Conservation (phyloP, 1,139 yeast genomes). For the Yamadazyma atmosphaerica region DNA sequence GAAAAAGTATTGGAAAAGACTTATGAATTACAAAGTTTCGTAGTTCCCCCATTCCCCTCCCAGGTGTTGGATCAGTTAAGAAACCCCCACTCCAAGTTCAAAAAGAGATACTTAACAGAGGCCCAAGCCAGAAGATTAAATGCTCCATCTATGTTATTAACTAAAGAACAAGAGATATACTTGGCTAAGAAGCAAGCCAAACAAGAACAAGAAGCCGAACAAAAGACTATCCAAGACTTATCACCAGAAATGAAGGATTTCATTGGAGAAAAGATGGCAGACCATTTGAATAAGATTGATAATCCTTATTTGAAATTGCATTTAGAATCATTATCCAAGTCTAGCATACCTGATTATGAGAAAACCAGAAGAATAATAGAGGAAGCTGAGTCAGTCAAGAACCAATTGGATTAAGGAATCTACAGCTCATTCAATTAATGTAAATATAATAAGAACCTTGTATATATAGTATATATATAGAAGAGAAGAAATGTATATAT, state of each 20-base stretch:
- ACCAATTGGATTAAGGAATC: not conserved
- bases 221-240: conserved; percentile 47
- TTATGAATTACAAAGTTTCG: conserved; percentile 67
- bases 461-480: conserved; percentile 6
- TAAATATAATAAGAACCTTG: conserved; percentile 9
- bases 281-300: conserved; percentile 45
- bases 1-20: conserved; percentile 71
- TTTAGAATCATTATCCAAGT: conserved; percentile 39
- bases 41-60: conserved; percentile 66
- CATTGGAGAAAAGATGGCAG: conserved; percentile 70
- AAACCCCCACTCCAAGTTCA: conserved; percentile 65
- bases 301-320: conserved; percentile 40
- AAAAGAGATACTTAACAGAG: conserved; percentile 56
- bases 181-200: conserved; percentile 51
- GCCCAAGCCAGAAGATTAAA: conserved; percentile 62
- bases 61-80: conserved; percentile 70
- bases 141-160: conserved; percentile 78
- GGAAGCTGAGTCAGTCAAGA: conserved; percentile 4
- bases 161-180: conserved; percentile 63
- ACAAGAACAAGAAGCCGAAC: conserved; percentile 1
- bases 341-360: conserved; percentile 31
- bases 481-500: not conserved
- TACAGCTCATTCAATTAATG: not conserved
- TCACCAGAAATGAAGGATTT: conserved; percentile 66
- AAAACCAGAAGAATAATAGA: conserved; percentile 20